Evolutionary conservation across 2,329 filamentous ascomycete species (phyloP).

Genomic region (Calonectria hawksworthii): DNA sequence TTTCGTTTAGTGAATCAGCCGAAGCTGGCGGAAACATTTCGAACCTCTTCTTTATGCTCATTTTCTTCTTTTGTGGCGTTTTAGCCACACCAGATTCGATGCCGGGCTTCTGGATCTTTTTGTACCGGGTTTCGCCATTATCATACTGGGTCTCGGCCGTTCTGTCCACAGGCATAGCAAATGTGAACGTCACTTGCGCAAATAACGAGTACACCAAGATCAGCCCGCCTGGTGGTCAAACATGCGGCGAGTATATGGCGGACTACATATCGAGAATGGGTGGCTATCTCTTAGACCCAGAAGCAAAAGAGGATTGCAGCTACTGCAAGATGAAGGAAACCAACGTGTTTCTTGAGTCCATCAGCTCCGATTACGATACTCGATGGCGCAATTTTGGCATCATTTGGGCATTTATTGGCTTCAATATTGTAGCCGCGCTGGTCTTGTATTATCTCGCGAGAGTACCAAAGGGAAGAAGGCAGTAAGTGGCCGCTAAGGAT

Average conservation of each 20-base stretch:
- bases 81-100: constrained; percentile 59
- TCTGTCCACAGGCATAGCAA: constrained; percentile 77
- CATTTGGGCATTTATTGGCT: constrained; percentile 68
- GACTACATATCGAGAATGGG: constrained; percentile 62
- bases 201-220: constrained; percentile 77
- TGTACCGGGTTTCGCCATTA: constrained; percentile 82
- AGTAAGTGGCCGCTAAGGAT: neutral
- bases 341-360: constrained; percentile 62
- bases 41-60: constrained; percentile 73
- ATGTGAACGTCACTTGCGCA: constrained; percentile 75
- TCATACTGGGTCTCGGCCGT: constrained; percentile 84
- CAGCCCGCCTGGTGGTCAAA: constrained; percentile 68
- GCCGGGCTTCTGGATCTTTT: constrained; percentile 62
- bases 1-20: constrained; percentile 73
- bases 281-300: constrained; percentile 67
- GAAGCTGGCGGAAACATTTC: constrained; percentile 76
- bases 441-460: constrained; percentile 67
- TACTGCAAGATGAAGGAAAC: constrained; percentile 67
- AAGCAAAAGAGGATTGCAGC: constrained; percentile 64
- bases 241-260: constrained; percentile 71
- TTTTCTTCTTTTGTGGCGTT: constrained; percentile 52
- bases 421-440: constrained; percentile 69
- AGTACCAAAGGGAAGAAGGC: constrained; percentile 54
- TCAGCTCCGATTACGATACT: constrained; percentile 67
- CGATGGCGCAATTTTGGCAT: constrained; percentile 79